These are phyloP conservation scores for Willaertia magna DNA, from an alignment of 208 protist species.

Conservation along the genomic window DNA sequence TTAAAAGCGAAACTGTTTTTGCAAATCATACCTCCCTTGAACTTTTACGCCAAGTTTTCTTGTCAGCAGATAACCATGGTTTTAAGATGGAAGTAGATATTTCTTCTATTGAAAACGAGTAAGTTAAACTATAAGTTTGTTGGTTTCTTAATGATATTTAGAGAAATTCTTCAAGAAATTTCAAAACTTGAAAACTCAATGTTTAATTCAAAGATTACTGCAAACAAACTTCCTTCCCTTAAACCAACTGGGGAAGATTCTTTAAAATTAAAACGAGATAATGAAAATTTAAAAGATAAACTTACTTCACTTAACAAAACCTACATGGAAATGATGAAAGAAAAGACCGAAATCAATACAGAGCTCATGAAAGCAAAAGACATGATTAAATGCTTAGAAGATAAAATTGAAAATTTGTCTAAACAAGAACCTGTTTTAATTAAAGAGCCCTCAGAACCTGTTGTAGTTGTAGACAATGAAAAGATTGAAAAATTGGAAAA, in stretches of 20 bases:
- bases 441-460: no score
- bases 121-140: neutral
- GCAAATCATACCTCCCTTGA: neutral
- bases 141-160: neutral
- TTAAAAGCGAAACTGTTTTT: neutral
- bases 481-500: neutral
- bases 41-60: neutral
- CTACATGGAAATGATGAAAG: neutral
- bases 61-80: neutral
- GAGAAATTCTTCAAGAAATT: neutral
- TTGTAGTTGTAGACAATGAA: neutral
- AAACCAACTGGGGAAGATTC: neutral
- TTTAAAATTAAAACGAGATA: conserved; percentile 3
- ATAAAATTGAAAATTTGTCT: neutral
- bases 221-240: neutral
- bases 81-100: neutral
- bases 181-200: neutral
- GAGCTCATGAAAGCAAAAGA: neutral
- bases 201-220: neutral
- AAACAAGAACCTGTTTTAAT: no score
- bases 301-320: neutral
- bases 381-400: neutral
- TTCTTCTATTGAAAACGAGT: neutral
- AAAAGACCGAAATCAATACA: neutral
- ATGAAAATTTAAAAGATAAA: neutral